Conservation (phyloP, 2,329 filamentous ascomycete species). For the Exophiala alcalophila region DNA sequence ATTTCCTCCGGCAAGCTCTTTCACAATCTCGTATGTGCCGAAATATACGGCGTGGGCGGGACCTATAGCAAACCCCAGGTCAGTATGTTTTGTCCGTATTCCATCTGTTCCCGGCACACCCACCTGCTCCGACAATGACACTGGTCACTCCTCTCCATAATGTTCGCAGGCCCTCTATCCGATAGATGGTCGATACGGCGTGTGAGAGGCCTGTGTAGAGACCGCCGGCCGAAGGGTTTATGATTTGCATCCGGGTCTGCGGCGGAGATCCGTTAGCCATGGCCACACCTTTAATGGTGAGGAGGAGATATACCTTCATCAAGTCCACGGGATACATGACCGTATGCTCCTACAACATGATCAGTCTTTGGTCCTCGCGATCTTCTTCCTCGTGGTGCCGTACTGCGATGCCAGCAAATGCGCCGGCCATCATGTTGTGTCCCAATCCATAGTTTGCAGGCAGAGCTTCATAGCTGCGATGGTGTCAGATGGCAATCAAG, state of each 20-base stretch:
- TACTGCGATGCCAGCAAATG: constrained; percentile 95
- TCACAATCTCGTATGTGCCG: constrained; percentile 94
- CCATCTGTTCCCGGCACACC: constrained; percentile 34
- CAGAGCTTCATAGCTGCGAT: constrained; percentile 77
- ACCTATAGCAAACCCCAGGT: constrained; percentile 53
- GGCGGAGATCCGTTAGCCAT: constrained; percentile 14
- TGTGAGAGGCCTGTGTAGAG: constrained; percentile 89
- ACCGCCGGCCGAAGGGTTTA: constrained; percentile 76
- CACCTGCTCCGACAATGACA: constrained; percentile 91
- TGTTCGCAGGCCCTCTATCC: constrained; percentile 82
- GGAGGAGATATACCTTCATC: constrained; percentile 69
- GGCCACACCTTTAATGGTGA: constrained; percentile 8
- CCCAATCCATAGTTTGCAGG: constrained; percentile 90
- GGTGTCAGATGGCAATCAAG: no score
- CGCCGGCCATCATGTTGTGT: constrained; percentile 94
- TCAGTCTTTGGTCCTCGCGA: constrained; percentile 15
- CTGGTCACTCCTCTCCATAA: constrained; percentile 96
- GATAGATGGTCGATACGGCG: constrained; percentile 87
- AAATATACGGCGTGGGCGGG: constrained; percentile 98
- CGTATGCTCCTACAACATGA: constrained; percentile 72
- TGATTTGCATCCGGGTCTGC: constrained; percentile 96
- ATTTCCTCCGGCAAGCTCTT: constrained; percentile 93
- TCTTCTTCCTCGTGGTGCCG: constrained; percentile 36
- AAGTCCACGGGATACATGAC: constrained; percentile 99
- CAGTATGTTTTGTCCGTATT: constrained; percentile 3